Evolutionary conservation across 495 filamentous ascomycete genomes (phyloP).

Genomic region (Penicillium maclennaniae): DNA sequence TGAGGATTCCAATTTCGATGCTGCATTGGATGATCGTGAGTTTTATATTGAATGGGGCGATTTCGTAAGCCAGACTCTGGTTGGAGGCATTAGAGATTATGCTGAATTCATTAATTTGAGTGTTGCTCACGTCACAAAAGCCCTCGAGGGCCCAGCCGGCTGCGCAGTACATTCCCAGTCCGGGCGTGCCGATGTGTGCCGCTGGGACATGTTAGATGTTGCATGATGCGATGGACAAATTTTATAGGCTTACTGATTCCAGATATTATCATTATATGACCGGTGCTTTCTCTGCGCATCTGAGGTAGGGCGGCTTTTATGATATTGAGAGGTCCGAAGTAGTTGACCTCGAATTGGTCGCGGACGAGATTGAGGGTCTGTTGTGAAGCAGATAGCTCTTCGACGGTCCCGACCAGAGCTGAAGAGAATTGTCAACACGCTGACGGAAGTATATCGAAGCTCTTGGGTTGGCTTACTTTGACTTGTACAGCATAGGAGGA

Average conservation of each 20-base stretch:
- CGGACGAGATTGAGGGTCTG: slow-evolving; percentile 73
- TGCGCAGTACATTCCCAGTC: slow-evolving; percentile 85
- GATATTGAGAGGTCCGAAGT: slow-evolving; percentile 92
- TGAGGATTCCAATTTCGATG: slow-evolving; percentile 77
- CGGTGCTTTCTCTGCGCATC: slow-evolving; percentile 71
- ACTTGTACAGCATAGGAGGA: slow-evolving; percentile 81
- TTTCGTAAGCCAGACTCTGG: slow-evolving; percentile 86
- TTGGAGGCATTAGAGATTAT: background rate
- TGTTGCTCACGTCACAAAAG: slow-evolving; percentile 72
- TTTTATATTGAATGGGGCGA: slow-evolving; percentile 96
- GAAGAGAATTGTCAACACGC: background rate
- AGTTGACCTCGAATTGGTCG: slow-evolving; percentile 90
- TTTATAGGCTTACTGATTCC: slow-evolving; percentile 63
- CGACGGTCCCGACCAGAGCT: slow-evolving; percentile 88
- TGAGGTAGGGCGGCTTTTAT: slow-evolving; percentile 84
- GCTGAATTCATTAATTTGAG: background rate
- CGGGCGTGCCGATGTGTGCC: slow-evolving; percentile 88
- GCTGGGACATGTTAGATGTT: slow-evolving; percentile 38
- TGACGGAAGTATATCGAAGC: background rate
- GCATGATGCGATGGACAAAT: background rate
- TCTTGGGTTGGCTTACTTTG: slow-evolving; percentile 51
- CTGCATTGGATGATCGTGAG: slow-evolving; percentile 91
- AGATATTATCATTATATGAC: slow-evolving; percentile 86
- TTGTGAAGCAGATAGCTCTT: slow-evolving; percentile 75
- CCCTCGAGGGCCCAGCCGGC: slow-evolving; percentile 94